Evolutionary conservation across 2,329 filamentous ascomycete species (phyloP).

Genomic region (Colletotrichum chlorophyti): DNA sequence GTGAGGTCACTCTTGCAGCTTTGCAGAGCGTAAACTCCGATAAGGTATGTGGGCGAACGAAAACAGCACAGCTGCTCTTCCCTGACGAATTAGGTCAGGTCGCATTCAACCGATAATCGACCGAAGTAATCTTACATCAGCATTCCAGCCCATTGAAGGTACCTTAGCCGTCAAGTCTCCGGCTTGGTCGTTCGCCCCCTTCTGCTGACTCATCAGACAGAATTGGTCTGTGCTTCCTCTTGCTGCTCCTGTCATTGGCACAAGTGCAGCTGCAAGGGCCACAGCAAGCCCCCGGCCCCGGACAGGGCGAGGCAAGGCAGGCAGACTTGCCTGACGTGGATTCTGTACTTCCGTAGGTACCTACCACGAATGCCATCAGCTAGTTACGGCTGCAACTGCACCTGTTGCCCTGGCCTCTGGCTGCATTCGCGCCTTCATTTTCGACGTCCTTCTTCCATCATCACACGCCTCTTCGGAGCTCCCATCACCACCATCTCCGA

Average conservation of each 20-base stretch:
- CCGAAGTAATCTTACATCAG: background rate
- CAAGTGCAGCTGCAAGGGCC: background rate
- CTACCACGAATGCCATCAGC: too few relatives aligned
- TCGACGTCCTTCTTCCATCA: slow-evolving; percentile 28
- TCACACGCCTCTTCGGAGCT: slow-evolving; percentile 25
- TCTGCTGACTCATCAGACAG: background rate
- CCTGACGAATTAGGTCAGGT: too few relatives aligned
- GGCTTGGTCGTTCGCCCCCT: too few relatives aligned
- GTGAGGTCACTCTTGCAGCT: slow-evolving; percentile 1
- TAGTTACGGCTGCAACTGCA: too few relatives aligned
- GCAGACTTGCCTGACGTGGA: slow-evolving; percentile 53
- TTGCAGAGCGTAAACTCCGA: background rate
- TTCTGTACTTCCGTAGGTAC: slow-evolving; percentile 9
- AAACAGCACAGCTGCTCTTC: too few relatives aligned
- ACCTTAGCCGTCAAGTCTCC: too few relatives aligned
- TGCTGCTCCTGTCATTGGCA: background rate
- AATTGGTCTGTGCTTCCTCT: background rate
- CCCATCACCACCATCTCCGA: slow-evolving; percentile 10
- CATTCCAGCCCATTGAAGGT: too few relatives aligned
- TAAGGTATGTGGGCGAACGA: too few relatives aligned
- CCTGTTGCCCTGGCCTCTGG: background rate
- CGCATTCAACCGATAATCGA: too few relatives aligned
- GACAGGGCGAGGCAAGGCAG: slow-evolving; percentile 39
- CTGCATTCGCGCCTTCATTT: slow-evolving; percentile 20
- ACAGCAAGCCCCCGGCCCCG: slow-evolving; percentile 9